A percentile compares a stretch with the other conserved stretches of the same genome.
These are phyloP conservation scores for Claviceps capensis DNA, from an alignment of 2,329 filamentous ascomycete genomes.

Conservation along the genomic window DNA sequence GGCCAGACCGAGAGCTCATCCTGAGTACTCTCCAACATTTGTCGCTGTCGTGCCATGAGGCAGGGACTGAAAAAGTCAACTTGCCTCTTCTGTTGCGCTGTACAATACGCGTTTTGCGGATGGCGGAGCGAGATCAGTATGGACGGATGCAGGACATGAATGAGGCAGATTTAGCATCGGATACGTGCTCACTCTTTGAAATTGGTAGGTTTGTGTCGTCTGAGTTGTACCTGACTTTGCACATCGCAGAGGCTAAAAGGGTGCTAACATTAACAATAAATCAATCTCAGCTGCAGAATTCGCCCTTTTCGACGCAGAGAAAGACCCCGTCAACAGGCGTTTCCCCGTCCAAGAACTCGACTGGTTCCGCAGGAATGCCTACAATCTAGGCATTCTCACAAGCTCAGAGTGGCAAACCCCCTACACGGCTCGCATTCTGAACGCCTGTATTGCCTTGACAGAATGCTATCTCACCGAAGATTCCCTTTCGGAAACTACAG, in stretches of 20 bases:
- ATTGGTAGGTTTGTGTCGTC: slow-evolving; percentile 19
- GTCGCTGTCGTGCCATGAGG: slow-evolving; percentile 13
- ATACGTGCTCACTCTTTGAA: slow-evolving; percentile 40
- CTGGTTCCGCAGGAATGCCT: slow-evolving; percentile 74
- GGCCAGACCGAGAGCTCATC: slow-evolving; percentile 46
- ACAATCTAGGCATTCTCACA: slow-evolving; percentile 59
- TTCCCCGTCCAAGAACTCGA: slow-evolving; percentile 57
- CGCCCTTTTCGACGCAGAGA: slow-evolving; percentile 21
- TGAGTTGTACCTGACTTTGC: too few species aligned
- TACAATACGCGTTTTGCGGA: slow-evolving; percentile 35
- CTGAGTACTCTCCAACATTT: slow-evolving; percentile 23
- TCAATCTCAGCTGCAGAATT: slow-evolving; percentile 13
- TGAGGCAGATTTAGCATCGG: slow-evolving; percentile 19
- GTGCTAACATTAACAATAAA: slow-evolving; percentile 3
- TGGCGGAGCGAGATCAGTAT: slow-evolving; percentile 23
- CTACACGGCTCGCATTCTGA: slow-evolving; percentile 42
- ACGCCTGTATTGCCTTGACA: slow-evolving; percentile 38
- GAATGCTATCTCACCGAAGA: slow-evolving; percentile 32
- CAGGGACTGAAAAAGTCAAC: slow-evolving; percentile 12
- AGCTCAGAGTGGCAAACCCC: slow-evolving; percentile 38
- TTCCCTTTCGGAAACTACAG: neutral
- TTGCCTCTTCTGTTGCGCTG: slow-evolving; percentile 31
- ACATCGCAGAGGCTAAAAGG: neutral
- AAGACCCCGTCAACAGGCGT: slow-evolving; percentile 27
- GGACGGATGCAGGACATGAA: slow-evolving; percentile 6